A percentile compares a stretch with the other conserved stretches of the same genome.
Evolutionary conservation across 768 basidiomycete species (phyloP).

Genomic region (Polyporus arcularius): DNA sequence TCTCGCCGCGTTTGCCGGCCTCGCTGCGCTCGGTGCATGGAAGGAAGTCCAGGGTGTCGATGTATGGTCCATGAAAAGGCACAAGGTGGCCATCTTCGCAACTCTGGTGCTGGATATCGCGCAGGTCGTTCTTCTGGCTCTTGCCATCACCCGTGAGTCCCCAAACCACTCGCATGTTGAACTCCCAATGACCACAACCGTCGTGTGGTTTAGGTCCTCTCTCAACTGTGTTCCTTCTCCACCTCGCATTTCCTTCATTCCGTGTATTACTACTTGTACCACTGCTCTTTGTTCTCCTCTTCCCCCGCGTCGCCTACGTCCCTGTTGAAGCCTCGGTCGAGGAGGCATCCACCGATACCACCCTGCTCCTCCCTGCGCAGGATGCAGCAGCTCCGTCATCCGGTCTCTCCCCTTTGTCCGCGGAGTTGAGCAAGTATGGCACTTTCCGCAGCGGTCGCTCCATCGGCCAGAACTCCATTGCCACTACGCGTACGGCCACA

Average conservation of each 20-base stretch:
- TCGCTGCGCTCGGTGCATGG: conserved; percentile 77
- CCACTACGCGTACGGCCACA: conserved; percentile 48
- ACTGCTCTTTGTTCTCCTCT: conserved; percentile 59
- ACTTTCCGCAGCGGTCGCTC: conserved; percentile 63
- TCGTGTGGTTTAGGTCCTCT: conserved; percentile 24
- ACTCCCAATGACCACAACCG: not conserved
- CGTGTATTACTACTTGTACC: conserved; percentile 64
- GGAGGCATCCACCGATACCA: conserved; percentile 45
- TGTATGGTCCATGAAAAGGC: conserved; percentile 63
- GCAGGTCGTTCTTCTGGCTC: conserved; percentile 49
- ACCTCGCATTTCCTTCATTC: conserved; percentile 59
- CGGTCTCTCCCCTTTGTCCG: conserved; percentile 49
- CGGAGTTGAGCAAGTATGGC: conserved; percentile 64
- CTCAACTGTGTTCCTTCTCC: conserved; percentile 42
- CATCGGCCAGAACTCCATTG: conserved; percentile 51
- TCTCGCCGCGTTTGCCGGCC: conserved; percentile 66
- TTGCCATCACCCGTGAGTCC: conserved; percentile 16
- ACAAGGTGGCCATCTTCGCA: conserved; percentile 54
- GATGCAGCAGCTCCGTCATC: conserved; percentile 46
- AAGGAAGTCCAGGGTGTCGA: conserved; percentile 73
- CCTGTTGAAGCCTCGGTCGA: conserved; percentile 44
- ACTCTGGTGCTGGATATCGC: conserved; percentile 62
- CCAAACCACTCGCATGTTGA: not conserved
- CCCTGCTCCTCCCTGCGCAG: conserved; percentile 57
- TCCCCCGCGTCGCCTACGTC: conserved; percentile 67